Percentiles rank a stretch among this genome's conserved stretches.
Conservation (phyloP, 495 filamentous ascomycete species). For the Daldinia vernicosa region DNA sequence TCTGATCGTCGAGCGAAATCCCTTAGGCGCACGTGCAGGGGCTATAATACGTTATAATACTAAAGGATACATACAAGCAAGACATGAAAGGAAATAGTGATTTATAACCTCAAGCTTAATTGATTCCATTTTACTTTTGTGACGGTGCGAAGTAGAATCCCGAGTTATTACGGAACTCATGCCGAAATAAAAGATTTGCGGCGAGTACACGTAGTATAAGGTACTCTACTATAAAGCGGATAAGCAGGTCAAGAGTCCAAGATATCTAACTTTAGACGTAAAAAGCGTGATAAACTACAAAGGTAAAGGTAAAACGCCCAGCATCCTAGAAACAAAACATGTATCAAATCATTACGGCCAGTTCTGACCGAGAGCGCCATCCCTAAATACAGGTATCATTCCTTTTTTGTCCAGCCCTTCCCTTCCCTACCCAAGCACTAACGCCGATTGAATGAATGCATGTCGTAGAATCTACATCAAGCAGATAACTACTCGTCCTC, state of each 20-base stretch:
- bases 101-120: background rate
- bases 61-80: background rate
- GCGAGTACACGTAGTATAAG: background rate
- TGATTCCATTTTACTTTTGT: background rate
- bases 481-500: constrained; percentile 39
- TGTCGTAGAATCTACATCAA: constrained; percentile 7
- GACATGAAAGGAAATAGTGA: background rate
- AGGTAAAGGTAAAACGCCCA: background rate
- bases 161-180: background rate
- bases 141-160: background rate
- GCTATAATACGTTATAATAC: background rate
- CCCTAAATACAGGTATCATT: constrained; percentile 37
- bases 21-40: background rate
- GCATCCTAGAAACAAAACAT: constrained; percentile 3
- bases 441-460: constrained; percentile 40
- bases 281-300: background rate
- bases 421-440: constrained; percentile 20
- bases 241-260: background rate
- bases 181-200: background rate
- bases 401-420: constrained; percentile 12
- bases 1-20: background rate
- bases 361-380: constrained; percentile 4
- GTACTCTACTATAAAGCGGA: background rate
- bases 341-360: constrained; percentile 11
- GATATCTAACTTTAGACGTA: background rate